phyloP scores from a whole-genome alignment of 257 asterid species.

The Datura wrightii region DNA sequence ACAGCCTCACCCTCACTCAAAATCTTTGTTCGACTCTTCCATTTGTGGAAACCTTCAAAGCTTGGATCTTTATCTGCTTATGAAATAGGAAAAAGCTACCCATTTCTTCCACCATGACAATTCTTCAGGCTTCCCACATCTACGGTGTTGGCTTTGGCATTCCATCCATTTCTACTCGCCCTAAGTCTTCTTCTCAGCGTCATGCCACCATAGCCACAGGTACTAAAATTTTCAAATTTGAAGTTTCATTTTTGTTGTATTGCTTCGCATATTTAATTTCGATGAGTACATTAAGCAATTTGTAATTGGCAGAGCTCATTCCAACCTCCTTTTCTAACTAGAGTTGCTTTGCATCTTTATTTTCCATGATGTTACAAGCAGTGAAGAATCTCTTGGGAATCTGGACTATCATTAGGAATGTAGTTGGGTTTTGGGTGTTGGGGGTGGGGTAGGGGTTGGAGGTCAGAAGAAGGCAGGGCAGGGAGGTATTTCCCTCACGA shows the following conservation, averaged over 20 bases:
- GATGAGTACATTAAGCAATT: background rate
- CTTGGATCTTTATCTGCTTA: background rate
- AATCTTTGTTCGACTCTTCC: background rate
- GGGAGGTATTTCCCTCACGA: background rate
- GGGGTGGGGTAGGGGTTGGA: background rate
- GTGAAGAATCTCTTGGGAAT: background rate
- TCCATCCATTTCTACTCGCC: constrained; percentile 9
- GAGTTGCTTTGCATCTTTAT: too few species aligned
- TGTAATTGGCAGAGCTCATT: background rate
- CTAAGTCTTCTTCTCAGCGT: background rate
- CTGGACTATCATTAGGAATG: background rate
- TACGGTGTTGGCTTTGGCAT: constrained; percentile 22
- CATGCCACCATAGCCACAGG: background rate
- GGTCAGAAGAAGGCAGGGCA: background rate
- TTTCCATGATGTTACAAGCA: background rate
- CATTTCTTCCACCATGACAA: constrained; percentile 3
- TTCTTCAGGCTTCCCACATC: constrained; percentile 2
- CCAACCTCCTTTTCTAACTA: background rate
- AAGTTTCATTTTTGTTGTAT: background rate
- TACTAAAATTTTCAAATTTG: background rate
- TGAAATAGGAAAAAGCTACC: background rate
- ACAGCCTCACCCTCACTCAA: background rate
- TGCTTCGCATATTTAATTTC: background rate
- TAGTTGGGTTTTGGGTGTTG: background rate
- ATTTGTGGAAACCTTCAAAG: background rate